phyloP scores from a whole-genome alignment of 257 asterid genomes.

The Craterostigma plantagineum region DNA sequence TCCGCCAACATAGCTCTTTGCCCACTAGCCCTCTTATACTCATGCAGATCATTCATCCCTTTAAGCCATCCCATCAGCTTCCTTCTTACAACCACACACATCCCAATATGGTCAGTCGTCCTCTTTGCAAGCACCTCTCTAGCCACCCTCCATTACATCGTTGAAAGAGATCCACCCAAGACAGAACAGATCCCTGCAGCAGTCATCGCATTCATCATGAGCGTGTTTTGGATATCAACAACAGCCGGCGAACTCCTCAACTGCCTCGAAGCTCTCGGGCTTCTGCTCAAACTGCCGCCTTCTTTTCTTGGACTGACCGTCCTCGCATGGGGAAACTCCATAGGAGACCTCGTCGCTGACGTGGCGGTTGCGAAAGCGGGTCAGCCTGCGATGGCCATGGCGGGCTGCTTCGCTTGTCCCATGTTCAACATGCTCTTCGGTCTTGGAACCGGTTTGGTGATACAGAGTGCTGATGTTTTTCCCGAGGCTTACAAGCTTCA shows the following conservation, averaged over 20 bases:
- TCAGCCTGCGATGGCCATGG: slow-evolving; percentile 99
- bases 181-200: slow-evolving; percentile 45
- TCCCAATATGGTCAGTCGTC: slow-evolving; percentile 76
- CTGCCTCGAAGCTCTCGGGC: slow-evolving; percentile 76
- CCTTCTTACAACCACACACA: slow-evolving; percentile 38
- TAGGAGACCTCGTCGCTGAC: slow-evolving; percentile 93
- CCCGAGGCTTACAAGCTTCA: slow-evolving; percentile 70
- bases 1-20: slow-evolving; percentile 71
- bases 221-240: slow-evolving; percentile 92
- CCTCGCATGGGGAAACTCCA: slow-evolving; percentile 95
- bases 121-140: slow-evolving; percentile 48
- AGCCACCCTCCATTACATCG: slow-evolving; percentile 45
- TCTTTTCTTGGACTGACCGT: slow-evolving; percentile 85
- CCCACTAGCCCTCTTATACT: slow-evolving; percentile 63
- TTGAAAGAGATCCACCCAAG: slow-evolving; percentile 71
- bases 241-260: slow-evolving; percentile 81
- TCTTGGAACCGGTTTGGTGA: slow-evolving; percentile 74
- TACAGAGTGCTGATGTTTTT: slow-evolving; percentile 50
- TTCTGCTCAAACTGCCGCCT: slow-evolving; percentile 41
- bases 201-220: slow-evolving; percentile 63
- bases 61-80: slow-evolving; percentile 57
- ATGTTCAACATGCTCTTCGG: slow-evolving; percentile 98
- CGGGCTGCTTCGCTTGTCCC: slow-evolving; percentile 94
- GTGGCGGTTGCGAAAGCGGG: slow-evolving; percentile 93
- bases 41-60: slow-evolving; percentile 73